Evolutionary conservation across 345 rosid species (phyloP), one percentile per base, ranked within the genome.

Genomic region (Corchorus capsularis): DNA sequence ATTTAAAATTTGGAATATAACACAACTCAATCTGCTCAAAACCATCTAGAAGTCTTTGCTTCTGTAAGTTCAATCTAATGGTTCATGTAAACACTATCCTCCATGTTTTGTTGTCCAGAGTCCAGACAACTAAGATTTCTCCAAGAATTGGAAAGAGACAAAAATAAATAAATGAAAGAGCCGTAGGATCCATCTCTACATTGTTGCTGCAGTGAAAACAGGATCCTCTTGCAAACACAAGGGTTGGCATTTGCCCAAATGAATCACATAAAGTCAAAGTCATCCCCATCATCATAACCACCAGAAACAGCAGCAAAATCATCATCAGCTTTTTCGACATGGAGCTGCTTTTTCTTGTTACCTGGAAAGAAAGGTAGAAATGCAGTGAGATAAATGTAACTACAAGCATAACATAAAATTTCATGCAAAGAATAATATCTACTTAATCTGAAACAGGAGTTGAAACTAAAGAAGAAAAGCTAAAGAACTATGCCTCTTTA

Each of bases 301-400:
- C 27, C 27, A 27, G 85, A 57, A 72, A 81, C 78, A 54, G 75
- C 85, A 75, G 69, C 95, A 57, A 93, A 34, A 79, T 92, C 95
- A 45, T 93, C 96, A 13, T 91, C 90, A 0, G 93, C 87, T 79
- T 85, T 96, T 79, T 91, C 98, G 4, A 93, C 83, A 67, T 78
- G 90, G 50, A 92, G 92, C 78, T 93, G 95, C 81, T 96, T 96
- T 78, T 93, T 95, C 91, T 90, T 96, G 56, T 86, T 92, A 75
- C 86, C 87, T 83, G 90, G 52, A 39, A 69, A 68, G 45, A 39
- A 66, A 61, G 14, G 8, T 16, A 22, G 9, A 60, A 2, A 10
- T 15, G 53, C 72, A 57, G 69, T 35, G 49, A 53, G 49, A 55
- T 52, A 35, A 8, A 69, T 4, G 20, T 63, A 63, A 37, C 52